Evolutionary conservation across 768 basidiomycete species (phyloP).

Genomic region (Boletus coccyginus): DNA sequence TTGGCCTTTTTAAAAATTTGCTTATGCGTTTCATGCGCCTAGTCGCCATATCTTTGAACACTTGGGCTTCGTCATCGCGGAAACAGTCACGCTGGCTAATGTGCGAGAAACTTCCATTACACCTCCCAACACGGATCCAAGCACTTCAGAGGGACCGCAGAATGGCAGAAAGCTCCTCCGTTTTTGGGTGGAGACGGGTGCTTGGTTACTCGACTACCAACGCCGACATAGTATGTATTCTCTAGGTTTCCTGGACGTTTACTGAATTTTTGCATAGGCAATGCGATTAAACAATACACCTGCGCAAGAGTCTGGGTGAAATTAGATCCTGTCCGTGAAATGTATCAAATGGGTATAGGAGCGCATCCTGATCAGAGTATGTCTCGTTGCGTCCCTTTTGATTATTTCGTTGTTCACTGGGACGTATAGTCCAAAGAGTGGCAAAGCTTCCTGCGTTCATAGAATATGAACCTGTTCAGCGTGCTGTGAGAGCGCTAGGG

Average conservation of each 20-base stretch:
- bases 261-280: slow-evolving; percentile 34
- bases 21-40: slow-evolving; percentile 8
- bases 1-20: neutral
- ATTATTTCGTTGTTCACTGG: slow-evolving; percentile 2
- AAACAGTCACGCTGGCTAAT: slow-evolving; percentile 15
- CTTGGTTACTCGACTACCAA: slow-evolving; percentile 63
- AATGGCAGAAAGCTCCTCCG: slow-evolving; percentile 65
- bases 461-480: slow-evolving; percentile 38
- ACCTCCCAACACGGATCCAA: slow-evolving; percentile 54
- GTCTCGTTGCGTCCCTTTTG: slow-evolving; percentile 15
- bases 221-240: slow-evolving; percentile 41
- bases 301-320: slow-evolving; percentile 46
- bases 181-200: slow-evolving; percentile 74
- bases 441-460: slow-evolving; percentile 43
- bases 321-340: slow-evolving; percentile 59
- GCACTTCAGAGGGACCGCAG: slow-evolving; percentile 43
- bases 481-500: slow-evolving; percentile 51
- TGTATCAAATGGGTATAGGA: slow-evolving; percentile 70
- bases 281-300: slow-evolving; percentile 43
- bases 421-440: slow-evolving; percentile 50
- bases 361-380: slow-evolving; percentile 77
- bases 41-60: slow-evolving; percentile 42
- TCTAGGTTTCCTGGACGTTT: slow-evolving; percentile 5
- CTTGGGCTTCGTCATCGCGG: slow-evolving; percentile 37
- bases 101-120: slow-evolving; percentile 46